Conservation (phyloP, 2,329 filamentous ascomycete genomes). For the Apiospora koreana region DNA sequence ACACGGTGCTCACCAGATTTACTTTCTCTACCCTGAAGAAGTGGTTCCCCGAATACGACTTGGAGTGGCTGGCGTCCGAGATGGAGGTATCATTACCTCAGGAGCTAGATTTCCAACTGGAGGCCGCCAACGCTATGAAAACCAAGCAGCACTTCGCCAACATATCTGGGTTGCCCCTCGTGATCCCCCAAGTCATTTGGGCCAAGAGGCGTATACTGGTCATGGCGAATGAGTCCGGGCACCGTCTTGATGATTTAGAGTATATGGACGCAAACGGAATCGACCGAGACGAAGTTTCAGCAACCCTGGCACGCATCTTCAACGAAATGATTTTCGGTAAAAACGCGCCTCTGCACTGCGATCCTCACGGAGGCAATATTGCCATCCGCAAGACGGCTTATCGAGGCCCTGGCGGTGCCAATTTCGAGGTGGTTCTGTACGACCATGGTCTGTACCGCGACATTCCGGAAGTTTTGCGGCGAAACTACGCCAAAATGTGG, state of each 20-base stretch:
- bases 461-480: constrained; percentile 75
- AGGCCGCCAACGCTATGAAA: constrained; percentile 80
- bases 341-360: constrained; percentile 88
- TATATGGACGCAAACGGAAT: constrained; percentile 86
- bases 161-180: constrained; percentile 73
- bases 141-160: constrained; percentile 80
- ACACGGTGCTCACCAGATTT: constrained; percentile 82
- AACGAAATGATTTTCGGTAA: constrained; percentile 99
- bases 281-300: constrained; percentile 92
- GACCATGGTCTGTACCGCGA: constrained; percentile 96
- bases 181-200: constrained; percentile 90
- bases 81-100: constrained; percentile 90
- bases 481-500: constrained; percentile 96
- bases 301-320: constrained; percentile 87
- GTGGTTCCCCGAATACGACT: constrained; percentile 96
- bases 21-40: constrained; percentile 87
- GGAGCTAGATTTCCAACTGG: constrained; percentile 85
- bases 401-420: constrained; percentile 58
- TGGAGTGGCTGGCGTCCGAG: constrained; percentile 92
- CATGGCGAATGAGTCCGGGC: constrained; percentile 90
- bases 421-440: constrained; percentile 96
- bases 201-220: constrained; percentile 86
- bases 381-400: constrained; percentile 78
- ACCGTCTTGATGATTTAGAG: constrained; percentile 82
- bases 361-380: constrained; percentile 95